These are phyloP conservation scores for Dentipellis sp. DNA, from an alignment of 768 basidiomycete species.

Conservation along the genomic window DNA sequence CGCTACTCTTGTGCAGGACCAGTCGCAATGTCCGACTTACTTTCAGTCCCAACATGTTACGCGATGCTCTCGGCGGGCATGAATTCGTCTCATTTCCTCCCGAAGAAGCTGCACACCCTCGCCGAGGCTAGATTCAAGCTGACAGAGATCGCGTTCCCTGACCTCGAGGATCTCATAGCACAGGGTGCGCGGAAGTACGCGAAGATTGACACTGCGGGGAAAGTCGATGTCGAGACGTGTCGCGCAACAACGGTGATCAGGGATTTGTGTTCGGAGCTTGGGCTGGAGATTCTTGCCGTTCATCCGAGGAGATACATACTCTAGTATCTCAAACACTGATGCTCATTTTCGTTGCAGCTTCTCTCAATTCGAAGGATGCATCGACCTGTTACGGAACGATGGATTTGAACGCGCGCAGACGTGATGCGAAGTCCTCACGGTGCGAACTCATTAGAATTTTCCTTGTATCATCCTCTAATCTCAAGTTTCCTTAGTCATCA, in stretches of 20 bases:
- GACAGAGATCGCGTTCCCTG: conserved; percentile 20
- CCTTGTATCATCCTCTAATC: no score
- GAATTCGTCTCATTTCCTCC: conserved; percentile 21
- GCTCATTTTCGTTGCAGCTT: conserved; percentile 10
- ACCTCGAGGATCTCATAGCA: conserved; percentile 19
- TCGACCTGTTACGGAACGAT: conserved; percentile 13
- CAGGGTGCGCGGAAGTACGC: conserved; percentile 14
- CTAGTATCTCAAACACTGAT: not conserved
- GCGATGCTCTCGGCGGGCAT: conserved; percentile 24
- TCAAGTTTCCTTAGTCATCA: conserved; percentile 13
- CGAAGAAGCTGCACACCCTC: conserved; percentile 22
- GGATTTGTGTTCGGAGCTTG: conserved; percentile 15
- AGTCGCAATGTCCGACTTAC: not conserved
- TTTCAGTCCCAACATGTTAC: conserved; percentile 9
- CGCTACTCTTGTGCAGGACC: no score
- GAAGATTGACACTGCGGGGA: conserved; percentile 15
- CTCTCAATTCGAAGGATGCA: conserved; percentile 19
- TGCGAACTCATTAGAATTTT: not conserved
- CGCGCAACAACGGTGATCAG: conserved; percentile 13
- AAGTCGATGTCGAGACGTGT: conserved; percentile 18
- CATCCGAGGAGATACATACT: conserved; percentile 19
- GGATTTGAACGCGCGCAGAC: conserved; percentile 15
- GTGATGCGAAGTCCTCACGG: conserved; percentile 17
- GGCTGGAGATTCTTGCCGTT: conserved; percentile 17
- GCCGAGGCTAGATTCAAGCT: conserved; percentile 19